These are phyloP conservation scores for Amanita subjunquillea DNA, from an alignment of 768 basidiomycete species.

Conservation along the genomic window DNA sequence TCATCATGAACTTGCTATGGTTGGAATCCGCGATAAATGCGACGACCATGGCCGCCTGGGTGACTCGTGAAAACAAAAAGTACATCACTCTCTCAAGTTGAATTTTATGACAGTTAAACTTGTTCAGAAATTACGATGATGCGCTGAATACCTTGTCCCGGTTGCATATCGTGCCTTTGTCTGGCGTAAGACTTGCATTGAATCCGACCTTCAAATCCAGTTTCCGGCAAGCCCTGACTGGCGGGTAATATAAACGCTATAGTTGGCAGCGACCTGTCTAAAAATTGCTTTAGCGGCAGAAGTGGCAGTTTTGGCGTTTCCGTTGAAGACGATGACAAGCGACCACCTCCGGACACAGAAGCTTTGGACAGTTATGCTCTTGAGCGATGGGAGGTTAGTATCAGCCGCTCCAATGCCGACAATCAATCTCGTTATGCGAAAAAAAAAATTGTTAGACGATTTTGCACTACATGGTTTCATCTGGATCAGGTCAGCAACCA, in stretches of 20 bases:
- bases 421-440: background rate
- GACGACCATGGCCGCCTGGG: constrained; percentile 70
- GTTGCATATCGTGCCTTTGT: constrained; percentile 60
- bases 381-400: constrained; percentile 81
- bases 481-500: constrained; percentile 66
- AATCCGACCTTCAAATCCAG: constrained; percentile 70
- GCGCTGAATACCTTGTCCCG: constrained; percentile 53
- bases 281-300: constrained; percentile 39
- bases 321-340: constrained; percentile 53
- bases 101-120: constrained; percentile 1
- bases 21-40: constrained; percentile 62
- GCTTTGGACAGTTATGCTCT: constrained; percentile 73
- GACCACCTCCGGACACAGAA: constrained; percentile 40
- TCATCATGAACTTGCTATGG: constrained; percentile 86
- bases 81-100: constrained; percentile 19
- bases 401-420: background rate
- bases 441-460: constrained; percentile 54
- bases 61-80: constrained; percentile 65
- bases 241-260: constrained; percentile 46
- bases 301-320: constrained; percentile 82
- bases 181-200: constrained; percentile 51
- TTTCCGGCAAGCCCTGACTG: constrained; percentile 77
- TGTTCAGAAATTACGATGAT: constrained; percentile 56
- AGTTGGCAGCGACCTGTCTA: constrained; percentile 2
- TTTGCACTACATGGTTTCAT: constrained; percentile 96